phyloP scores from a whole-genome alignment of 176 grass and related monocot species.

The Carex myosuroides region DNA sequence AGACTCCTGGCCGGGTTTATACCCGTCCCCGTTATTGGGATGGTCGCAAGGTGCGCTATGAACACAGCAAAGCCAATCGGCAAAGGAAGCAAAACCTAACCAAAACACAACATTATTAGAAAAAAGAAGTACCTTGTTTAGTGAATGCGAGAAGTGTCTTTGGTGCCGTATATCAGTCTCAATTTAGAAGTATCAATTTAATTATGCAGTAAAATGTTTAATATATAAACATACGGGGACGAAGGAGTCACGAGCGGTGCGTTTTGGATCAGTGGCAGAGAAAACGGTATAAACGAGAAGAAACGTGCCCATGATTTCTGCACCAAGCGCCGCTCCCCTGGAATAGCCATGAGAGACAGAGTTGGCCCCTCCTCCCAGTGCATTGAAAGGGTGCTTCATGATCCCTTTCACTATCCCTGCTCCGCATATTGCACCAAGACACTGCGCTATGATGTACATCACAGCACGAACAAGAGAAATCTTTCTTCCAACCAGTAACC shows the following conservation, averaged over 20 bases:
- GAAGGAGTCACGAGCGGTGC: conserved; percentile 49
- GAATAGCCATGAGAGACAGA: conserved; percentile 26
- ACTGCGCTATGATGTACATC: conserved; percentile 70
- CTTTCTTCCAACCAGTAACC: conserved; percentile 52
- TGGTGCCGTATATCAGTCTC: too few species aligned
- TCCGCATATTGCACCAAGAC: conserved; percentile 76
- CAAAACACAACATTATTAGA: neutral
- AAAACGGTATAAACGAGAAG: conserved; percentile 73
- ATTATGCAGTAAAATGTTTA: neutral
- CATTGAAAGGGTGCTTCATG: conserved; percentile 32
- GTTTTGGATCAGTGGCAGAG: conserved; percentile 67
- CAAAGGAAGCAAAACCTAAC: conserved; percentile 62
- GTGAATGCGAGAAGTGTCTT: too few species aligned
- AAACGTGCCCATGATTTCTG: conserved; percentile 79
- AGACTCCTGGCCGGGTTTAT: conserved; percentile 94
- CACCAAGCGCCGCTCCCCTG: conserved; percentile 29
- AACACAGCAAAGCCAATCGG: conserved; percentile 88
- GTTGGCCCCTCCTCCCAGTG: conserved; percentile 64
- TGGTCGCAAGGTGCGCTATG: conserved; percentile 74
- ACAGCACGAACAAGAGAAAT: conserved; percentile 46
- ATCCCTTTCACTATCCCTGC: conserved; percentile 71
- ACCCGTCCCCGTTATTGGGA: conserved; percentile 80
- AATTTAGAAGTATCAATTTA: too few species aligned
- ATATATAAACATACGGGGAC: conserved; percentile 31
- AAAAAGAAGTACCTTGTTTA: neutral